Evolutionary conservation across 2,329 filamentous ascomycete genomes (phyloP).

Genomic region (Endothia cerciana): DNA sequence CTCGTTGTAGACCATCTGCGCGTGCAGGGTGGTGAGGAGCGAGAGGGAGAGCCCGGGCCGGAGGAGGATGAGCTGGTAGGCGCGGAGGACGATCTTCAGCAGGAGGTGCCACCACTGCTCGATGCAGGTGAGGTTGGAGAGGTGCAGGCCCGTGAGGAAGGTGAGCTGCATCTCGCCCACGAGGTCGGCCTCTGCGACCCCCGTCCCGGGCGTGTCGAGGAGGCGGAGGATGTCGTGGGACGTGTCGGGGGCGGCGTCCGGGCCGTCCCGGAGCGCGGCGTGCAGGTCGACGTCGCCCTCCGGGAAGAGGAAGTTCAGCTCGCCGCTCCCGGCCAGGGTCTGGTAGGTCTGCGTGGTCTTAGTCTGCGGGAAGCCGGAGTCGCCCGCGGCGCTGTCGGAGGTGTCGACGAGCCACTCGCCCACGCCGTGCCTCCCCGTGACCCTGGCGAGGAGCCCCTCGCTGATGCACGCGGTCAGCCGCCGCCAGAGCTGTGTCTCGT

Average conservation of each 20-base stretch:
- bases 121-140: slow-evolving; percentile 62
- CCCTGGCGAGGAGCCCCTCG: slow-evolving; percentile 47
- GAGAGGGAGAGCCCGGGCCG: slow-evolving; percentile 49
- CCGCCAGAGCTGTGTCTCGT: slow-evolving; percentile 50
- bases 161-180: slow-evolving; percentile 65
- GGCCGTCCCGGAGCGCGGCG: neutral
- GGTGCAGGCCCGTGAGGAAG: slow-evolving; percentile 60
- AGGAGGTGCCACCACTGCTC: slow-evolving; percentile 66
- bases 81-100: slow-evolving; percentile 54
- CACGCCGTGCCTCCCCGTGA: slow-evolving; percentile 47
- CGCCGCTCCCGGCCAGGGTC: slow-evolving; percentile 36
- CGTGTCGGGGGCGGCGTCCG: slow-evolving; percentile 47
- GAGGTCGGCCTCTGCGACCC: slow-evolving; percentile 47
- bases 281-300: slow-evolving; percentile 48
- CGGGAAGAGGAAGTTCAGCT: slow-evolving; percentile 54
- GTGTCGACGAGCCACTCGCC: slow-evolving; percentile 58
- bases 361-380: slow-evolving; percentile 45
- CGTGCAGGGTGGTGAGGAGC: slow-evolving; percentile 56
- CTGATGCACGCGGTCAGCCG: slow-evolving; percentile 55
- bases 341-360: slow-evolving; percentile 34
- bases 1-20: slow-evolving; percentile 59
- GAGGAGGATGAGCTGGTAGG: slow-evolving; percentile 48
- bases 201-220: slow-evolving; percentile 38
- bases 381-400: slow-evolving; percentile 53
- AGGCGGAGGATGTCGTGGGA: slow-evolving; percentile 50